Evolutionary conservation across 2,329 filamentous ascomycete genomes (phyloP), one percentile per base, ranked within the genome.

Genomic region (Neonectria neomacrospora): DNA sequence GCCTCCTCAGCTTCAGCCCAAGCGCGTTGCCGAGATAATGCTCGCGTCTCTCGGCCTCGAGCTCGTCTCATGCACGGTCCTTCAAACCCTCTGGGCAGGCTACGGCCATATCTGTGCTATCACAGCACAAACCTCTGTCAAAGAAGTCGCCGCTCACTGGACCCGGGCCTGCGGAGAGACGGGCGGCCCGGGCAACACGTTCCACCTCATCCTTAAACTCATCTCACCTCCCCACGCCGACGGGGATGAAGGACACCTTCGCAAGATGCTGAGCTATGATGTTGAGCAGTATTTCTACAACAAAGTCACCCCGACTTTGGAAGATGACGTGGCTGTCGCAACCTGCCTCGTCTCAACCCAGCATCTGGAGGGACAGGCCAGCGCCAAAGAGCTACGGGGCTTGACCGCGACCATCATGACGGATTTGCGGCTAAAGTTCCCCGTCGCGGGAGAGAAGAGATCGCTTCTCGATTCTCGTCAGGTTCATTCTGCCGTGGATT

Each of bases 271-370:
- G 28, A 90, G 87, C 71, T 91, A 91, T 67, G 81, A 88, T 48
- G 86, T 90, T 3, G 89, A 91, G 74, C 88, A 89, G 70, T 84
- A 84, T 67, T 91, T 91, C 67, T 91, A 91, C 72, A 79, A 78
- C 2, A 73, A 83, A 2, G 74, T 91, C 11, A 86, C 86, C 0
- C 84, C 86, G 0, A 72, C 71, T 0, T 73, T 91, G 2, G 71
- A 77, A 0, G 71, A 75, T 0, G 72, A 78, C 0, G 73, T 85
- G 1, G 79, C 82, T 0, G 82, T 89, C 1, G 85, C 87, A 0
- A 75, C 79, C 20, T 87, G 83, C 37, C 61, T 88, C 2, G 80
- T 79, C 0, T 86, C 79, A 23, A 85, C 79, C 3, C 71, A 74
- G 26, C 67, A 71, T 14, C 70, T 74, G 69, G 54, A 60, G 2